Conservation (phyloP, 1,284 basidiomycete genomes). For the Fistulina hepatica region DNA sequence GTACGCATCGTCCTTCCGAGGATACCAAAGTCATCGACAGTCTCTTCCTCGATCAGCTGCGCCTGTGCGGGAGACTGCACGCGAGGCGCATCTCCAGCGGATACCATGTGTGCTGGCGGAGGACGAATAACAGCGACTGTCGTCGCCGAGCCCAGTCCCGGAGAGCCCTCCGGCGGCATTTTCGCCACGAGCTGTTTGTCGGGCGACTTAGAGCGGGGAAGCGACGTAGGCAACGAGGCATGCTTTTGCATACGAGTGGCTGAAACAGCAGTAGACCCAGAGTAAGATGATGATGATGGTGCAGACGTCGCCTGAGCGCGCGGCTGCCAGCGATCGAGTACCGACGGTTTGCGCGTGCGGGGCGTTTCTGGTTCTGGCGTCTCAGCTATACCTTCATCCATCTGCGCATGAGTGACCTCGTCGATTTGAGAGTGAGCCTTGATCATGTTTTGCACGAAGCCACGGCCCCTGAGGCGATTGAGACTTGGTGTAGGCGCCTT, state of each 20-base stretch:
- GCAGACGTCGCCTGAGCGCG: conserved; percentile 33
- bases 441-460: conserved; percentile 73
- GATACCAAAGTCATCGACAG: no score
- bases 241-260: no score
- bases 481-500: conserved; percentile 74
- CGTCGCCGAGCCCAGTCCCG: conserved; percentile 33
- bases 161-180: conserved; percentile 12
- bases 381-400: no score
- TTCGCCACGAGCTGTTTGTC: neutral
- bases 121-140: conserved; percentile 36
- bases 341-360: conserved; percentile 35
- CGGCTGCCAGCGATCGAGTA: conserved; percentile 59
- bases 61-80: no score
- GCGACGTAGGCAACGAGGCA: no score
- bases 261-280: conserved; percentile 2
- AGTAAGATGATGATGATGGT: conserved; percentile 11
- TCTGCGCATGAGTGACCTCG: conserved; percentile 21
- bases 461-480: conserved; percentile 68
- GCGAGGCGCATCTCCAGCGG: no score
- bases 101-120: no score
- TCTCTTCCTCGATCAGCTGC: no score
- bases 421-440: conserved; percentile 49
- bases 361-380: conserved; percentile 26
- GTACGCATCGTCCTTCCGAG: no score
- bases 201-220: conserved; percentile 8